Evolutionary conservation across 345 rosid genomes (phyloP).

Genomic region (Corchorus capsularis): DNA sequence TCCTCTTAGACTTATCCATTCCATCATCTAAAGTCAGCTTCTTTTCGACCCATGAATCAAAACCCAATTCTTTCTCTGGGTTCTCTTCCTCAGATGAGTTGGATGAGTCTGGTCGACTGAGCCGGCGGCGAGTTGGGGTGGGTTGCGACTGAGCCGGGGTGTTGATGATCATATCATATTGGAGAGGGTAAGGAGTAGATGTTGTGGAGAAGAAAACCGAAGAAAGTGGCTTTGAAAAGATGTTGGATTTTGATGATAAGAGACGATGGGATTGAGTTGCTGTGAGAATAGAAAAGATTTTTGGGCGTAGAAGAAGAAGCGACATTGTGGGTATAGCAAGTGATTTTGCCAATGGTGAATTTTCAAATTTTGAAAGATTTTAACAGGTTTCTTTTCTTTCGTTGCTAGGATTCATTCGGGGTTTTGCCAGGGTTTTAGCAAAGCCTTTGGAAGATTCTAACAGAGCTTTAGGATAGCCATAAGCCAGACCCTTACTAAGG

Average conservation of each 20-base stretch:
- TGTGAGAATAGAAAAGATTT: constrained; percentile 34
- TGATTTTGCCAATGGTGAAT: constrained; percentile 37
- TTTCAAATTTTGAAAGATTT: neutral
- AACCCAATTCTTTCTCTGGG: constrained; percentile 40
- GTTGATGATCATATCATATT: constrained; percentile 80
- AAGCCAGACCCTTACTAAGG: too few relatives aligned
- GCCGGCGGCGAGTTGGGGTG: constrained; percentile 44
- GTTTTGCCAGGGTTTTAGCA: neutral
- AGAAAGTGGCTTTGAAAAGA: constrained; percentile 29
- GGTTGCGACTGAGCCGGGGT: constrained; percentile 61
- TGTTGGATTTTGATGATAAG: constrained; percentile 30
- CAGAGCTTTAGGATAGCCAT: neutral
- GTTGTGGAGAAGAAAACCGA: constrained; percentile 49
- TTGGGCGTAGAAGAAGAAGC: constrained; percentile 38
- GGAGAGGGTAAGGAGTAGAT: constrained; percentile 80
- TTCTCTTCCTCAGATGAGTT: constrained; percentile 37
- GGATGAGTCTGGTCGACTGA: constrained; percentile 29
- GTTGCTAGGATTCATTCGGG: neutral
- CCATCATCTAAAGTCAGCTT: constrained; percentile 52
- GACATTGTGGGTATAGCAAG: constrained; percentile 35
- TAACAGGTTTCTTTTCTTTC: neutral
- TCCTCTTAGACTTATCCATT: constrained; percentile 86
- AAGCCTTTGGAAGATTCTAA: neutral
- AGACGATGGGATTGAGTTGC: constrained; percentile 20
- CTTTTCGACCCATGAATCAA: constrained; percentile 83